phyloP scores from a whole-genome alignment of 441 rosid species.

The Gossypium trilobum region DNA sequence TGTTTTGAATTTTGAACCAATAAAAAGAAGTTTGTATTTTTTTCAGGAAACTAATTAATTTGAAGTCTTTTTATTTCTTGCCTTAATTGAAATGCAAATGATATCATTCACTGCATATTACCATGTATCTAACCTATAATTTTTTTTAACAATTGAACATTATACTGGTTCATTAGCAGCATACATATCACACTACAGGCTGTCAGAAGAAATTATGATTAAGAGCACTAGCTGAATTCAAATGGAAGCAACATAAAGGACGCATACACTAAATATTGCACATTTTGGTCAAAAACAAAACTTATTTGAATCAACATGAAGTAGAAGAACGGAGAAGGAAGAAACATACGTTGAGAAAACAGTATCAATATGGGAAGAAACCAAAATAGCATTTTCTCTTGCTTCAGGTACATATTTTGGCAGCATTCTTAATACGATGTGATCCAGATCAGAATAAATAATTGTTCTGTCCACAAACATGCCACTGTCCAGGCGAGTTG shows the following conservation, averaged over 20 bases:
- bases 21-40: background rate
- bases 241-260: background rate
- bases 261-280: background rate
- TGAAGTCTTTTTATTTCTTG: background rate
- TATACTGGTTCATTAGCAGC: background rate
- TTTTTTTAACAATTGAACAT: background rate
- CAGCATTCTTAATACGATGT: constrained; percentile 55
- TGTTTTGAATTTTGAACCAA: background rate
- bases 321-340: constrained; percentile 15
- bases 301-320: background rate
- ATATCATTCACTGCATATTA: background rate
- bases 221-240: background rate
- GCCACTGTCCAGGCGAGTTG: constrained; percentile 56
- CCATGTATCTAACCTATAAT: background rate
- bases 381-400: constrained; percentile 66
- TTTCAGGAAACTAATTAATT: background rate
- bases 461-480: constrained; percentile 67
- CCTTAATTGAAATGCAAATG: background rate
- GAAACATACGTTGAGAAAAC: constrained; percentile 74
- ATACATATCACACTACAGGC: background rate
- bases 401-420: constrained; percentile 78
- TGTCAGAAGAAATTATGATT: background rate
- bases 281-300: background rate
- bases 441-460: constrained; percentile 72
- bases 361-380: constrained; percentile 90